Evolutionary conservation across 305 asterid genomes (phyloP).

Genomic region (Euphrasia arctica): DNA sequence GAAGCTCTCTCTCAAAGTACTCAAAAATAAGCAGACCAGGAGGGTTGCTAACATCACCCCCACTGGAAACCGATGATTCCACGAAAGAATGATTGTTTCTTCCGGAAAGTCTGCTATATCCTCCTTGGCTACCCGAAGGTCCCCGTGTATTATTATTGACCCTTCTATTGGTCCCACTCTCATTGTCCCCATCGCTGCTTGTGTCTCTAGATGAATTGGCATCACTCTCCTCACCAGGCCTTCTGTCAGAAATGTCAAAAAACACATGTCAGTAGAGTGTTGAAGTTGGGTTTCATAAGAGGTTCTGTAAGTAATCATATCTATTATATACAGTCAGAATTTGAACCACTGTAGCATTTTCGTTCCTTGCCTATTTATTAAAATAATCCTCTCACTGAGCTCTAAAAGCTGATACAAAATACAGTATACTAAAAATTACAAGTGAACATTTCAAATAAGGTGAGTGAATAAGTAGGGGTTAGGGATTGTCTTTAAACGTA

Average conservation of each 20-base stretch:
- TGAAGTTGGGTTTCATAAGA: too few species aligned
- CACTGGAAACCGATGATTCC: slow-evolving; percentile 42
- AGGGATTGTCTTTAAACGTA: too few species aligned
- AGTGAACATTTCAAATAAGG: too few species aligned
- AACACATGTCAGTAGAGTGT: neutral
- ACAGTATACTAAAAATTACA: too few species aligned
- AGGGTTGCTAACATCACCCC: slow-evolving; percentile 45
- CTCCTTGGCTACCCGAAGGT: slow-evolving; percentile 37
- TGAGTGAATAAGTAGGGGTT: too few species aligned
- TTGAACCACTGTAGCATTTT: too few species aligned
- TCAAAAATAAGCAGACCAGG: slow-evolving; percentile 70
- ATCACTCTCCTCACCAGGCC: slow-evolving; percentile 83
- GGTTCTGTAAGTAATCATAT: too few species aligned
- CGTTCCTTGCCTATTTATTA: too few species aligned
- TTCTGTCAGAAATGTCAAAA: slow-evolving; percentile 38
- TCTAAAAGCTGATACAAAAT: too few species aligned
- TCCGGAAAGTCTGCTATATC: slow-evolving; percentile 30
- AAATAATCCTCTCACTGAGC: too few species aligned
- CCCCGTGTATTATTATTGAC: slow-evolving; percentile 29
- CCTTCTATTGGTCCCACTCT: slow-evolving; percentile 43
- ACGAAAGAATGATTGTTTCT: slow-evolving; percentile 30
- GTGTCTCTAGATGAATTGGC: slow-evolving; percentile 71
- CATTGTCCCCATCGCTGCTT: slow-evolving; percentile 67
- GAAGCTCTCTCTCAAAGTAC: slow-evolving; percentile 71
- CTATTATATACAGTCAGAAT: too few species aligned